Evolutionary conservation across 192 early-diverging fungal species (phyloP).

Genomic region (Umbelopsis ramanniana): DNA sequence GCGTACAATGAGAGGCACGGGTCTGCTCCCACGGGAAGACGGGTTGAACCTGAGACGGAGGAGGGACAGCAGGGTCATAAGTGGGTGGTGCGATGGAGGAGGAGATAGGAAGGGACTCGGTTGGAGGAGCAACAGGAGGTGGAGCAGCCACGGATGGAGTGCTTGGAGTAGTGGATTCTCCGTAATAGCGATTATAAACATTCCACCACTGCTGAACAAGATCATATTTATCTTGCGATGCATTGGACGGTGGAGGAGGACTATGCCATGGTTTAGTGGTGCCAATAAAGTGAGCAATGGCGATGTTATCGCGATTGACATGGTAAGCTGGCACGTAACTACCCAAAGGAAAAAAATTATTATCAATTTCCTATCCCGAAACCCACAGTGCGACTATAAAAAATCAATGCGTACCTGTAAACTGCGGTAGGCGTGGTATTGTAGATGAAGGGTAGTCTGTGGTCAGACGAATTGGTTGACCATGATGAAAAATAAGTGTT

Average conservation of each 20-base stretch:
- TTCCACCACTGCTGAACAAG: constrained; percentile 78
- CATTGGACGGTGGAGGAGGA: constrained; percentile 53
- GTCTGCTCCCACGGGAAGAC: constrained; percentile 13
- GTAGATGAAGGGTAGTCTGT: constrained; percentile 87
- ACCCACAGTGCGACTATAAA: not conserved
- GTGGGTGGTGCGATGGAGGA: not conserved
- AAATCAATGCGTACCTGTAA: constrained; percentile 65
- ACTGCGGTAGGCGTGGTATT: constrained; percentile 85
- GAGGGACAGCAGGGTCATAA: constrained; percentile 3
- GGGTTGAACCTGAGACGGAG: not conserved
- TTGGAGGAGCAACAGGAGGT: not conserved
- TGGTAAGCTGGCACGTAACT: constrained; percentile 80
- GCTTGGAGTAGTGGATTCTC: not conserved
- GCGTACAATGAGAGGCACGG: not conserved
- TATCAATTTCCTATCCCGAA: not conserved
- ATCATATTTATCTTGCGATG: constrained; percentile 47
- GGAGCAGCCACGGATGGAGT: not conserved
- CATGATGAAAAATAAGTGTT: constrained; percentile 87
- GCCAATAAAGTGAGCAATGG: constrained; percentile 92
- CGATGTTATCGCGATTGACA: constrained; percentile 71
- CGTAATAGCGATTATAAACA: constrained; percentile 63
- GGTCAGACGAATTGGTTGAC: constrained; percentile 57
- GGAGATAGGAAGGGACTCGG: not conserved
- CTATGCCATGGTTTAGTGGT: constrained; percentile 87
- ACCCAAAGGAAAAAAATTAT: constrained; percentile 34